Evolutionary conservation across 768 basidiomycete genomes (phyloP).

Genomic region (Serpula lacrymans): DNA sequence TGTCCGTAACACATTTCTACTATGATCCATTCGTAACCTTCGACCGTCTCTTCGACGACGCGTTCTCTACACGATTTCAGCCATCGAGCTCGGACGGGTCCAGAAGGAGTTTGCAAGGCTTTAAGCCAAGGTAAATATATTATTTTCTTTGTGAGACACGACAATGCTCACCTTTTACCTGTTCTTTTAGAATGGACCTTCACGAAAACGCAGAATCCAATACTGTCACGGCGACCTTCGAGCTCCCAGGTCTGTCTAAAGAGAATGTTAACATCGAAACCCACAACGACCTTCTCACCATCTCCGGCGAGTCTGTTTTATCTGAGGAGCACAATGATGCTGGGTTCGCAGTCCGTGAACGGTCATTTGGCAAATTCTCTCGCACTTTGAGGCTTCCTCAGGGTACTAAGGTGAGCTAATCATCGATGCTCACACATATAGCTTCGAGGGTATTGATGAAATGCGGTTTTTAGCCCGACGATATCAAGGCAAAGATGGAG

Average conservation of each 20-base stretch:
- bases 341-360: slow-evolving; percentile 42
- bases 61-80: slow-evolving; percentile 20
- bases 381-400: slow-evolving; percentile 43
- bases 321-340: slow-evolving; percentile 30
- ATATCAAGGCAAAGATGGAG: slow-evolving; percentile 46
- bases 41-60: slow-evolving; percentile 43
- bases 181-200: slow-evolving; percentile 39
- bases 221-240: slow-evolving; percentile 48
- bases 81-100: background rate
- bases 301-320: slow-evolving; percentile 41
- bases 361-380: slow-evolving; percentile 43
- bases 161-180: background rate
- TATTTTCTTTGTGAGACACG: too few species aligned
- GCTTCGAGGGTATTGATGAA: background rate
- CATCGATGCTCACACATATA: background rate
- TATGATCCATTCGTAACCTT: slow-evolving; percentile 43
- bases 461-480: slow-evolving; percentile 29
- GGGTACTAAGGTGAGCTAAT: slow-evolving; percentile 40
- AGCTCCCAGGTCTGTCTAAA: slow-evolving; percentile 52
- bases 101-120: background rate
- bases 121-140: slow-evolving; percentile 27
- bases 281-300: slow-evolving; percentile 41
- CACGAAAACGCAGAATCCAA: slow-evolving; percentile 41
- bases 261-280: slow-evolving; percentile 46
- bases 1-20: slow-evolving; percentile 33